Evolutionary conservation across 345 rosid species (phyloP).

Genomic region (Lumnitzera racemosa): DNA sequence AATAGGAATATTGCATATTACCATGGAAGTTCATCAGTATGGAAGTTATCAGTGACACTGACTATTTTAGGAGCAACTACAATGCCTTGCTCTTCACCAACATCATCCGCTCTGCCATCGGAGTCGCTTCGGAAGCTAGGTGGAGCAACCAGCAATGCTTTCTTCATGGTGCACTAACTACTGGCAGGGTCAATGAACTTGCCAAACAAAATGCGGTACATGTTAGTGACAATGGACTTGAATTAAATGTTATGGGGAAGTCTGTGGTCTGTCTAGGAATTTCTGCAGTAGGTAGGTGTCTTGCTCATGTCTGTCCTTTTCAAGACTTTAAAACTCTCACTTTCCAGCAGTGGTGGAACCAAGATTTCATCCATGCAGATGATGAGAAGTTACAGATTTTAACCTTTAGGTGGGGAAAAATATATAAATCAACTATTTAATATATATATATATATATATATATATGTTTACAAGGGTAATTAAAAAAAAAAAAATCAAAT

Average conservation of each 20-base stretch:
- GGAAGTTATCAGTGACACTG: constrained; percentile 35
- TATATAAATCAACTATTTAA: no score
- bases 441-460: no score
- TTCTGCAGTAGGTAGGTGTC: constrained; percentile 11
- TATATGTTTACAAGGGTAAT: no score
- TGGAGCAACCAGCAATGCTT: constrained; percentile 12
- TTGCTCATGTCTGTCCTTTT: constrained; percentile 7
- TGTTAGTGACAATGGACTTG: constrained; percentile 13
- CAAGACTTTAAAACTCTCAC: background rate
- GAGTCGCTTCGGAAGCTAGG: constrained; percentile 30
- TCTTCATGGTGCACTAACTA: constrained; percentile 16
- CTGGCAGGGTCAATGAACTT: background rate
- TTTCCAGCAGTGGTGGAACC: constrained; percentile 5
- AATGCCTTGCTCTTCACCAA: constrained; percentile 30
- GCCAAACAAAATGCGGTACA: background rate
- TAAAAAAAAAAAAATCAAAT: no score
- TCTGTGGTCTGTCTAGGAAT: constrained; percentile 36
- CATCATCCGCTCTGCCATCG: constrained; percentile 16
- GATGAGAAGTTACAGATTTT: no score
- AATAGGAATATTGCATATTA: constrained; percentile 10
- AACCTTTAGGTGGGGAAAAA: no score
- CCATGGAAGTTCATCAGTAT: constrained; percentile 57
- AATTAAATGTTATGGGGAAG: constrained; percentile 39
- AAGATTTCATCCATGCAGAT: no score
- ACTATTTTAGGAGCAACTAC: constrained; percentile 34